Base-by-base conservation (phyloP, 192 early-diverging fungal species). In the Umbelopsis isabellina region DNA sequence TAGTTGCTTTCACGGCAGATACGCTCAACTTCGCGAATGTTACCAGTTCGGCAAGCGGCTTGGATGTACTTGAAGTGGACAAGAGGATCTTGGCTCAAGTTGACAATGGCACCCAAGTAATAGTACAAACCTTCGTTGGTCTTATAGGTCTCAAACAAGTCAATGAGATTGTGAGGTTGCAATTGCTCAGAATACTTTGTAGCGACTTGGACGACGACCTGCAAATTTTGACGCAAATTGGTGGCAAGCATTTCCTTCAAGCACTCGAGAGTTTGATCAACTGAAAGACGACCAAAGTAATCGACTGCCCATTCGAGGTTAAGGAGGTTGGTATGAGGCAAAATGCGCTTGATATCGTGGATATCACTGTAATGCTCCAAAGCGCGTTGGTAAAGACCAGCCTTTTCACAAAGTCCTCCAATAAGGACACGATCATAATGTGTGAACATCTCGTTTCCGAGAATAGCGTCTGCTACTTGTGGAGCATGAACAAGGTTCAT, bases 41-140 rank as follows among this genome's bases (percentile, higher is more conserved):
- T 97, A 15, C 96, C 95, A 45, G 93, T 94, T 41, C 90, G 83
- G 68, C 91, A 90, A 13, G 95, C 97, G 11, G 98, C 93, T 80
- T 99, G 96, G 68, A 99, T 99, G 82, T 98, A 99, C 87, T 98
- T 98, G 87, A 97, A 97, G 71, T 97, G 94, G 1, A 99, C 98
- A 48, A 95, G 92, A 7, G 93, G 87, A 72, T 98, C 96, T 69
- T 95, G 90, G 72, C 94, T 94, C 55, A 98, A 85, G 78, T 98
- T 99, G 73, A 98, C 97, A 49, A 98, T 89, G 0, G 98, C 92
- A 1, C 95, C 97, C 44, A 99, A 81, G 82, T 95, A 99, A 81
- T 97, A 98, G 80, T 99, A 99, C 66, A 99, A 83, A 79, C 89
- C 95, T 79, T 99, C 97, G 73, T 86, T 93, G 66, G 91, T 92